Conservation (phyloP, 768 basidiomycete genomes). For the Phylloporus sp. region DNA sequence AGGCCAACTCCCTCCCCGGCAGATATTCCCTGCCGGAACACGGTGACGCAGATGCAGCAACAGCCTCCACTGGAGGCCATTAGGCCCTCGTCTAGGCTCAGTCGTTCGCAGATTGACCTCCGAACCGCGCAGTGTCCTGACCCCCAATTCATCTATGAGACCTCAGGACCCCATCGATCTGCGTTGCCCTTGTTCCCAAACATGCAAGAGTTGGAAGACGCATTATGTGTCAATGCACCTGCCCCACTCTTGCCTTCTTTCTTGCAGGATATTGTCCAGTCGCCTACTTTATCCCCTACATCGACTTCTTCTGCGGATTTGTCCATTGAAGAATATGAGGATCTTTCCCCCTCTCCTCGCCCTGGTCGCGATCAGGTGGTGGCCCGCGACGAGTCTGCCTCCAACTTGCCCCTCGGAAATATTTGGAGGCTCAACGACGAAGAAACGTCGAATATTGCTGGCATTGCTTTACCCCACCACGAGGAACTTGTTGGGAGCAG, state of each 20-base stretch:
- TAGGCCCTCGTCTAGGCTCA: slow-evolving; percentile 32
- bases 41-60: slow-evolving; percentile 43
- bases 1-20: slow-evolving; percentile 13
- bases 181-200: slow-evolving; percentile 37
- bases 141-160: slow-evolving; percentile 65
- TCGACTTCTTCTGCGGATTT: slow-evolving; percentile 64
- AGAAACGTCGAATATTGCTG: slow-evolving; percentile 53
- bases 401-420: slow-evolving; percentile 37
- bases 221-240: slow-evolving; percentile 31
- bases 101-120: slow-evolving; percentile 46
- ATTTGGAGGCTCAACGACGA: slow-evolving; percentile 75
- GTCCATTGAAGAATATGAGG: slow-evolving; percentile 54
- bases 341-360: slow-evolving; percentile 28
- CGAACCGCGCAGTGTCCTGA: slow-evolving; percentile 39
- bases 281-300: slow-evolving; percentile 59
- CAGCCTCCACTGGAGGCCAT: slow-evolving; percentile 38
- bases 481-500: slow-evolving; percentile 37
- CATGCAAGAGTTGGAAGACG: slow-evolving; percentile 22
- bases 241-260: slow-evolving; percentile 69
- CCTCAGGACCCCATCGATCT: slow-evolving; percentile 41
- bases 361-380: slow-evolving; percentile 25
- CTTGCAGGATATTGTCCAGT: slow-evolving; percentile 68
- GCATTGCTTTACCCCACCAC: slow-evolving; percentile 44
- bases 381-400: slow-evolving; percentile 24
- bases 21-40: slow-evolving; percentile 37